Base-by-base conservation (phyloP, 495 filamentous ascomycete species). In the Penicillium paradoxum region DNA sequence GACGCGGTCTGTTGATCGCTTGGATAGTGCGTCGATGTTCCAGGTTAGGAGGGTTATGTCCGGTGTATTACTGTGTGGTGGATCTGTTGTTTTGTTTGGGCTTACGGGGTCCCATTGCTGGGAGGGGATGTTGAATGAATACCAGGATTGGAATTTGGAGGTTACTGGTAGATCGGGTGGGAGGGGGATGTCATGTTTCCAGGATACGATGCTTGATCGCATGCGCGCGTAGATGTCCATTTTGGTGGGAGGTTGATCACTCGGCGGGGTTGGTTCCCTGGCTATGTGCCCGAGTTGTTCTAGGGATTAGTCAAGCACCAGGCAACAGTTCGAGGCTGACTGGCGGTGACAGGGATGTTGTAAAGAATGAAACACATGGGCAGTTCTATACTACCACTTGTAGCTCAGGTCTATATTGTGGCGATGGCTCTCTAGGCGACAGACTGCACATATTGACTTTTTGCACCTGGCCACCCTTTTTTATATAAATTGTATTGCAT, bases 41-140 rank as follows among this genome's bases (percentile, higher is more conserved):
- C 56, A 62, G 22, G 56, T 62, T n/a, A 59, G 11, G 6, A 59
- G 52, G 4, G 49, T 37, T n/a, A 59, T 33, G 43, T 51, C 17
- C 3, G 34, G 11, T 38, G 27, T 22, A 11, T 29, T 21, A 4
- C 32, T 38, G 15, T 7, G 29, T 19, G 29, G 3, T 32, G 24
- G 7, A 3, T 27, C 27, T 33, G 21, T 33, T 36, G 15, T 17
- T 11, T n/a, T n/a, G n/a, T n/a, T n/a, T n/a, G n/a, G n/a, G n/a
- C 14, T 15, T 25, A 13, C 25, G 22, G 47, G 34, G 19, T 48
- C 27, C 53, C 57, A 59, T 11, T 49, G 27, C 34, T 56, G 34
- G 11, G 18, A 46, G 18, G 15, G 10, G 1, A 19, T 29, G 29
- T 58, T n/a, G 42, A 55, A 58, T 13, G 32, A 18, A 33, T 58